Percentiles rank a stretch among this genome's conserved stretches.
These are phyloP conservation scores for Backusella macrospora DNA, from an alignment of 192 early-diverging fungal genomes.

Conservation along the genomic window DNA sequence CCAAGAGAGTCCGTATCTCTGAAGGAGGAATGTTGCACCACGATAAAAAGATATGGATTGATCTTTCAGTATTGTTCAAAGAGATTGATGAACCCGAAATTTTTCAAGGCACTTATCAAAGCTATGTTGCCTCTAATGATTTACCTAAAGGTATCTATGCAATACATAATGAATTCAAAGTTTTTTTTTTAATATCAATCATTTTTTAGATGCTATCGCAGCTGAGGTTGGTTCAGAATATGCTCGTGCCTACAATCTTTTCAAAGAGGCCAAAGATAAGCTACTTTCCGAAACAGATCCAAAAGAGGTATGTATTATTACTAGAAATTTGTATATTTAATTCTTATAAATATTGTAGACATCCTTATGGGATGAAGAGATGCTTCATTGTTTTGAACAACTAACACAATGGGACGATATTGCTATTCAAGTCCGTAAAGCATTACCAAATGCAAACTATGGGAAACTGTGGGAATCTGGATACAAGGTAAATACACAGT, in stretches of 20 bases:
- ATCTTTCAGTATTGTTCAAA: slow-evolving; percentile 65
- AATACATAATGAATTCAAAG: not conserved
- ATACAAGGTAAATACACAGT: slow-evolving; percentile 28
- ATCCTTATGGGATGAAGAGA: slow-evolving; percentile 53
- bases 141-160: slow-evolving; percentile 47
- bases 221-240: slow-evolving; percentile 64
- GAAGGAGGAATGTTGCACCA: not conserved
- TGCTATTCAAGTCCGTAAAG: slow-evolving; percentile 50
- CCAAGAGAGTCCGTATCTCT: not conserved
- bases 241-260: slow-evolving; percentile 49
- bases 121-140: slow-evolving; percentile 50
- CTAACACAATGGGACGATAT: slow-evolving; percentile 68
- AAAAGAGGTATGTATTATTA: slow-evolving; percentile 38
- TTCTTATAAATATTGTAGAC: not conserved
- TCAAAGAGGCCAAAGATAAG: slow-evolving; percentile 42
- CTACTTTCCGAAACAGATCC: slow-evolving; percentile 38
- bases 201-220: slow-evolving; percentile 56
- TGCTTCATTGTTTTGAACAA: slow-evolving; percentile 62
- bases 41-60: slow-evolving; percentile 53
- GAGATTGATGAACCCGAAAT: slow-evolving; percentile 64
- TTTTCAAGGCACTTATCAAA: slow-evolving; percentile 65
- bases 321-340: not conserved
- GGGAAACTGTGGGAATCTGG: slow-evolving; percentile 57
- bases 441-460: slow-evolving; percentile 49
- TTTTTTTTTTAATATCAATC: slow-evolving; percentile 12